Conservation (phyloP, 257 asterid species). For the Ilex asprella region DNA sequence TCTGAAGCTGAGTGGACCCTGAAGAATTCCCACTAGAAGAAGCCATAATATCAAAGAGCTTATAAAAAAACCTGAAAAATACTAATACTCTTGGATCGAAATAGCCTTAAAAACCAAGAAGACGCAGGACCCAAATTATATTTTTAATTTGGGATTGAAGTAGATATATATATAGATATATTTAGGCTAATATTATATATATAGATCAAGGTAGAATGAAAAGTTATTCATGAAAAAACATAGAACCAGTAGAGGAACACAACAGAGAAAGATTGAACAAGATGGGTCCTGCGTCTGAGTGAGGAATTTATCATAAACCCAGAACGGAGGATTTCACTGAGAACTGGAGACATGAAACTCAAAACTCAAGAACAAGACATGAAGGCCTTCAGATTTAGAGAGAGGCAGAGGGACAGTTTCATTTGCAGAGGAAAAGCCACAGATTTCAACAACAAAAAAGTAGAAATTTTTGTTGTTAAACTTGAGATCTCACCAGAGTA, state of each 20-base stretch:
- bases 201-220: neutral
- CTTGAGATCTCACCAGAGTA: neutral
- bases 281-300: slow-evolving; percentile 63
- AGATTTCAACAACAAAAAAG: slow-evolving; percentile 4
- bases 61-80: neutral
- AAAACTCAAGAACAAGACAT: slow-evolving; percentile 20
- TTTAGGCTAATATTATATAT: neutral
- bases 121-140: slow-evolving; percentile 11
- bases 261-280: slow-evolving; percentile 92
- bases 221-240: slow-evolving; percentile 50
- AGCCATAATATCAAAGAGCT: slow-evolving; percentile 31
- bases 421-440: slow-evolving; percentile 11
- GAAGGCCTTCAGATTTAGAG: slow-evolving; percentile 28
- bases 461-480: neutral
- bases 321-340: slow-evolving; percentile 68
- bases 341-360: slow-evolving; percentile 64
- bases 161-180: neutral
- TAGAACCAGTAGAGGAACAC: slow-evolving; percentile 96
- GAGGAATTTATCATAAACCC: slow-evolving; percentile 61
- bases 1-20: slow-evolving; percentile 40
- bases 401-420: neutral
- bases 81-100: too few relatives aligned
- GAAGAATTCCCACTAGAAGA: slow-evolving; percentile 62
- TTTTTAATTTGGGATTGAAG: neutral
- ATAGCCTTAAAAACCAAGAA: too few relatives aligned